Base-by-base conservation (phyloP, 176 grass and related monocot species). In the Triticum timopheevii region DNA sequence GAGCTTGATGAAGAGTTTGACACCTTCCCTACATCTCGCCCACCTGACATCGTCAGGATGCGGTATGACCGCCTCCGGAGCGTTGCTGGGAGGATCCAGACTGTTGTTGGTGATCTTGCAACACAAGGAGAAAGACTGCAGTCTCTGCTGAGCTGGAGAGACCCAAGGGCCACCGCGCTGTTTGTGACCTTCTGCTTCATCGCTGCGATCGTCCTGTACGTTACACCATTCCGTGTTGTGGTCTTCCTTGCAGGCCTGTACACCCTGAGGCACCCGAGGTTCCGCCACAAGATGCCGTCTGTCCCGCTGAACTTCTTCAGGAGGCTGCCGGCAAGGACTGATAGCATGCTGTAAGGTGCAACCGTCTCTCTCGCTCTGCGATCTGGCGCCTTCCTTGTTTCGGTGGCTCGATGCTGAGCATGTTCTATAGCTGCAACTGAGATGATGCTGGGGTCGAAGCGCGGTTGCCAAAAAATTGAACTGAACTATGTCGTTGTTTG, bases 1-100 rank as follows among this genome's bases (percentile, higher is more conserved):
- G 92, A 93, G 86, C 92, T 93, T 8, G 92, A 91, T 31, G 92
- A 93, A 47, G 92, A 93, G 58, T 93, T 93, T 6, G 92, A 93
- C 47, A 86, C 89, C 19, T 93, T 93, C 73, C 92, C 92, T 50
- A 90, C 89, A 20, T 88, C 79, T n/a, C 86, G 92, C 4, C 11
- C 69, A 0, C 92, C 92, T 0, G 92, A 93, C 52, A 65, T 91
- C 1, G 88, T 93, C 13, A 80, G 92, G 68, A 84, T 88, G 79
- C 80, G 92, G 8, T 93, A 93, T 0, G 92, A 93, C 76, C 80
- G 89, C 61, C 77, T 93, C 44, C 80, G 92, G 68, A 91, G 88
- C 12, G 92, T 93, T 1, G 92, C 92, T 0, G 92, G 89, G 11
- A 90, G 78, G 86, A 90, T 93, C 30, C 92, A 93, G 68, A 93